Conservation (phyloP, 1,139 yeast species). For the Sugiyamaella neomexicana region DNA sequence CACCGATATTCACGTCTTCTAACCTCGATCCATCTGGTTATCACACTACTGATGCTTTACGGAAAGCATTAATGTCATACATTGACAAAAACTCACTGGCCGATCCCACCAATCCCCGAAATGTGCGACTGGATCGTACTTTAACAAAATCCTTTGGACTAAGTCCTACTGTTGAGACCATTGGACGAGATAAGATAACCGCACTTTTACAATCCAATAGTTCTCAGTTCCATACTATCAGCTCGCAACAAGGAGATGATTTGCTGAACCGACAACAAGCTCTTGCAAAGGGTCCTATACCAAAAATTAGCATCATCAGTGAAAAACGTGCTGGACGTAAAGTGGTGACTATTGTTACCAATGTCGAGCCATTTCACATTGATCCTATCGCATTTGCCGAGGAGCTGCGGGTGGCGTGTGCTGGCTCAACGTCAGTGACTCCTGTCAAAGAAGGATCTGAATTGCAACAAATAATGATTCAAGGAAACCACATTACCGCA, state of each 20-base stretch:
- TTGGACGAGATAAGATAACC: slow-evolving; percentile 53
- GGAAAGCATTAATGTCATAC: slow-evolving; percentile 54
- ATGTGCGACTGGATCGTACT: slow-evolving; percentile 55
- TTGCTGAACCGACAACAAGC: slow-evolving; percentile 24
- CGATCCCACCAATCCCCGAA: slow-evolving; percentile 49
- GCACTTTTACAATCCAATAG: slow-evolving; percentile 54
- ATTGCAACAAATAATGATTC: slow-evolving; percentile 71
- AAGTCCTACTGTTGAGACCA: slow-evolving; percentile 29
- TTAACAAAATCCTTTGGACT: slow-evolving; percentile 39
- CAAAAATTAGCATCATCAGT: slow-evolving; percentile 64
- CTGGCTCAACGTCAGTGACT: slow-evolving; percentile 80
- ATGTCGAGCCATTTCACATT: slow-evolving; percentile 67
- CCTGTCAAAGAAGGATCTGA: slow-evolving; percentile 47
- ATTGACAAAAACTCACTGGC: slow-evolving; percentile 54
- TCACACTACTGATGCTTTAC: slow-evolving; percentile 58
- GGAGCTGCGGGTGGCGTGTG: slow-evolving; percentile 73
- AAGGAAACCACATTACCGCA: slow-evolving; percentile 79
- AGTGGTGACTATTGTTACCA: slow-evolving; percentile 67
- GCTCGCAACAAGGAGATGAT: slow-evolving; percentile 44
- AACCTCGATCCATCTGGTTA: slow-evolving; percentile 43
- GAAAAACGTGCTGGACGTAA: slow-evolving; percentile 84
- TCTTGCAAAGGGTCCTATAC: slow-evolving; percentile 59
- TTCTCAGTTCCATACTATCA: slow-evolving; percentile 58
- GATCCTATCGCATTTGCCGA: slow-evolving; percentile 66
- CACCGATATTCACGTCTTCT: slow-evolving; percentile 49